A percentile compares a stretch with the other conserved stretches of the same genome.
Evolutionary conservation across 2,329 filamentous ascomycete genomes (phyloP).

Genomic region (Bretziella fagacearum): DNA sequence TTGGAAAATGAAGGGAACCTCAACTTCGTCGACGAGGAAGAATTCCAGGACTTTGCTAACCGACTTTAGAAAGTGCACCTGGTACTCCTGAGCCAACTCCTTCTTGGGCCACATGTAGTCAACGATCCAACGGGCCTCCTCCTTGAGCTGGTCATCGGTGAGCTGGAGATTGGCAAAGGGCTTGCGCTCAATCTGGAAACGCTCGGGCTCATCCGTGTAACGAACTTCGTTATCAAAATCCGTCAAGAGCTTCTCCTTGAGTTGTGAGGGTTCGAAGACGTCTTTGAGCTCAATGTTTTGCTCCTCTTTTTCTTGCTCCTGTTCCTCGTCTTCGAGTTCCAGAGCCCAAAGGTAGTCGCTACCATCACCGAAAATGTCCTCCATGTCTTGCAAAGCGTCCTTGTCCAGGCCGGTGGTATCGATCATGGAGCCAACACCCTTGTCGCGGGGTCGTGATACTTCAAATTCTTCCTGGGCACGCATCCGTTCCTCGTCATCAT

Average conservation of each 20-base stretch:
- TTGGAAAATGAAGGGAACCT: constrained; percentile 95
- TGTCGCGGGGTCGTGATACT: constrained; percentile 63
- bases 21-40: constrained; percentile 83
- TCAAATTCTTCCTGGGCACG: constrained; percentile 72
- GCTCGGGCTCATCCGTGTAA: constrained; percentile 75
- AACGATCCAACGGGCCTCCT: constrained; percentile 85
- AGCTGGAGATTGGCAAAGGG: constrained; percentile 71
- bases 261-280: constrained; percentile 91
- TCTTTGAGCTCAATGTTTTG: constrained; percentile 87
- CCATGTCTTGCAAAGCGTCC: constrained; percentile 87
- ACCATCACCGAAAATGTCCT: constrained; percentile 86
- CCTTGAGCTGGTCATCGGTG: constrained; percentile 67
- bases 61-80: constrained; percentile 69
- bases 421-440: constrained; percentile 50
- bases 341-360: constrained; percentile 93
- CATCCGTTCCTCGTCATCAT: constrained; percentile 55
- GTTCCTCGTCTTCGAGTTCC: constrained; percentile 71
- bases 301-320: constrained; percentile 61
- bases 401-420: constrained; percentile 79
- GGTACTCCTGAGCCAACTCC: constrained; percentile 51
- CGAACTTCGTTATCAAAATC: constrained; percentile 90
- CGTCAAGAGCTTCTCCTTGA: constrained; percentile 85
- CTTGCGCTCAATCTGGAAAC: constrained; percentile 81
- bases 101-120: constrained; percentile 83
- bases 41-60: constrained; percentile 89